Evolutionary conservation across 2,329 filamentous ascomycete species (phyloP), one percentile per base, ranked within the genome.

Genomic region (Neonectria hederae): DNA sequence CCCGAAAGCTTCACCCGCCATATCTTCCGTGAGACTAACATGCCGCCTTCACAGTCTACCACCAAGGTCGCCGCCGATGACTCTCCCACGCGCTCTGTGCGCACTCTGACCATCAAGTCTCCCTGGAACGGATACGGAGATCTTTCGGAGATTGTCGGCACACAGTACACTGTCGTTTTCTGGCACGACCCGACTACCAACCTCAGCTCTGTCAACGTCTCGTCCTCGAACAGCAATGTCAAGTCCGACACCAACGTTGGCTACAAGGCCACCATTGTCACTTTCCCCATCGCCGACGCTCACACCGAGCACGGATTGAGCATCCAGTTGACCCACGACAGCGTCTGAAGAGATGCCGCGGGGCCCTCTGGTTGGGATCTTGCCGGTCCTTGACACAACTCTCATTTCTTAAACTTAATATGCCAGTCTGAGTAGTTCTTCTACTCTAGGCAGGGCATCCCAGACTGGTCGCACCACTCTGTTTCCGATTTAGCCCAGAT

Each of bases 101-200:
- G 67, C 14, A 52, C 28, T 1, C 22, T 69, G 13, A 56, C 32
- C 1, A 60, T 69, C 55, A 68, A 57, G 8, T 24, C 56, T 17
- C 59, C 65, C 0, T 64, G 54, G 43, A 64, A 70, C 35, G 63
- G 63, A 9, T 64, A 55, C 14, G 65, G 62, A 5, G 57, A 70
- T 5, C 11, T 69, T 4, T 68, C 52, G 0, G 14, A 45, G 3
- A 60, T 65, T 7, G 26, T 72, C 2, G 66, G 66, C 5, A 54
- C 32, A 1, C 32, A 69, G 32, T 72, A 72, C 61, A 72, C 43
- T 1, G 11, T 69, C 4, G 58, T 66, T 8, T 69, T 72, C 26
- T 72, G 68, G 69, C 70, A 72, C 17, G 65, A 56, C 9, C 32
- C 58, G 1, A 10, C 46, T 0, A 43, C 49, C 5, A 57, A 62